These are phyloP conservation scores for Cladorrhinum samala DNA, from an alignment of 495 filamentous ascomycete genomes.

Conservation along the genomic window DNA sequence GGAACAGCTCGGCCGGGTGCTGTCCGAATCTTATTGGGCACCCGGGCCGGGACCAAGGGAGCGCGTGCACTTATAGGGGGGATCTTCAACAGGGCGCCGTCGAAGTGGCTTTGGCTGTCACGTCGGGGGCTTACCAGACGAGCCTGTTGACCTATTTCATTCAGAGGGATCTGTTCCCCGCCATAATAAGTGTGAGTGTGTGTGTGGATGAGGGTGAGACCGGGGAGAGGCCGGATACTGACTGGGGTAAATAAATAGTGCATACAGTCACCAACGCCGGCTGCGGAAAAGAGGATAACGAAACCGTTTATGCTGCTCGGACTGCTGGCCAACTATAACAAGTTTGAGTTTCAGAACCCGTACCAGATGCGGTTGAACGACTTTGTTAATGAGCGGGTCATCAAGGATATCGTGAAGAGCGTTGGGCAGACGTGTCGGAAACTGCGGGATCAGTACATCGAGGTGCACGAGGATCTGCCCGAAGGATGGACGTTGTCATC, in stretches of 20 bases:
- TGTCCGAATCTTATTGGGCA: slow-evolving; percentile 11
- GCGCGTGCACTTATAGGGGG: slow-evolving; percentile 27
- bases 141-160: slow-evolving; percentile 92
- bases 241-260: slow-evolving; percentile 48
- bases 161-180: slow-evolving; percentile 87
- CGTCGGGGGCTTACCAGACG: slow-evolving; percentile 91
- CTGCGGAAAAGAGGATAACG: slow-evolving; percentile 53
- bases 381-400: slow-evolving; percentile 87
- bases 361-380: slow-evolving; percentile 94
- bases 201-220: not conserved
- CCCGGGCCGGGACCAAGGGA: not conserved
- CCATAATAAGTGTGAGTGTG: slow-evolving; percentile 78
- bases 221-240: too few relatives aligned
- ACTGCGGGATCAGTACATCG: slow-evolving; percentile 69
- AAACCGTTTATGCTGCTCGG: slow-evolving; percentile 80
- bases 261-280: slow-evolving; percentile 64
- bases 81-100: slow-evolving; percentile 74
- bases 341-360: slow-evolving; percentile 97
- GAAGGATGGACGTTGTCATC: slow-evolving; percentile 81
- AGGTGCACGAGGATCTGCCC: slow-evolving; percentile 86
- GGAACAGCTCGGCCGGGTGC: slow-evolving; percentile 35
- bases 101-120: slow-evolving; percentile 71
- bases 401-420: slow-evolving; percentile 71
- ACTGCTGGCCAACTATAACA: slow-evolving; percentile 96
- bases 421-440: slow-evolving; percentile 62